Conservation (phyloP, 148 eudicot genomes). For the Dianthus caryophyllus region DNA sequence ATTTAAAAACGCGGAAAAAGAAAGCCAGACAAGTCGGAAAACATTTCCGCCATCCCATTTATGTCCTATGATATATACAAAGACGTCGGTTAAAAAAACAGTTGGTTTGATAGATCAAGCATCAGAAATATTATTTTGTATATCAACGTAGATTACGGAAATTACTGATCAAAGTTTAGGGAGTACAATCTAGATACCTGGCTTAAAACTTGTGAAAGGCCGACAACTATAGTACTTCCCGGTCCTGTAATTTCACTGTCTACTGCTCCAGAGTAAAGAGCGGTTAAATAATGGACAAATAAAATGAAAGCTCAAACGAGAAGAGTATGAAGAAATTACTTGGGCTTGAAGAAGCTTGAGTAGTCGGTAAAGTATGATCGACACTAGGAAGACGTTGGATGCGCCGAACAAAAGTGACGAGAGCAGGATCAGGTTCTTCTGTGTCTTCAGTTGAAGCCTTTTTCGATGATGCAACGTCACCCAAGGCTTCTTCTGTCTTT, state of each 20-base stretch:
- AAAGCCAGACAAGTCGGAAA: background rate
- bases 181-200: conserved; percentile 9
- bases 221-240: background rate
- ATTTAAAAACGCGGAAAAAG: background rate
- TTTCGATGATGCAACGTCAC: no score
- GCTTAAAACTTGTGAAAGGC: conserved; percentile 3
- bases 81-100: no score
- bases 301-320: background rate
- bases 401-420: conserved; percentile 15
- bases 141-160: no score
- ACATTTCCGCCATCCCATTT: no score
- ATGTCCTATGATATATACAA: no score
- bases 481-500: no score
- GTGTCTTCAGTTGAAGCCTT: no score
- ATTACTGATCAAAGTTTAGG: no score
- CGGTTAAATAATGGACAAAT: background rate
- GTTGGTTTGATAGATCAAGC: no score
- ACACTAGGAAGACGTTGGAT: conserved; percentile 16
- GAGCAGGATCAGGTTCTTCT: no score
- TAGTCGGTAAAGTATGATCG: conserved; percentile 6
- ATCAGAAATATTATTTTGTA: no score
- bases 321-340: background rate
- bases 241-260: conserved; percentile 3
- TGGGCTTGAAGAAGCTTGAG: conserved; percentile 12
- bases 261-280: conserved; percentile 5